phyloP scores from a whole-genome alignment of 257 asterid species.

The Capsicum baccatum region DNA sequence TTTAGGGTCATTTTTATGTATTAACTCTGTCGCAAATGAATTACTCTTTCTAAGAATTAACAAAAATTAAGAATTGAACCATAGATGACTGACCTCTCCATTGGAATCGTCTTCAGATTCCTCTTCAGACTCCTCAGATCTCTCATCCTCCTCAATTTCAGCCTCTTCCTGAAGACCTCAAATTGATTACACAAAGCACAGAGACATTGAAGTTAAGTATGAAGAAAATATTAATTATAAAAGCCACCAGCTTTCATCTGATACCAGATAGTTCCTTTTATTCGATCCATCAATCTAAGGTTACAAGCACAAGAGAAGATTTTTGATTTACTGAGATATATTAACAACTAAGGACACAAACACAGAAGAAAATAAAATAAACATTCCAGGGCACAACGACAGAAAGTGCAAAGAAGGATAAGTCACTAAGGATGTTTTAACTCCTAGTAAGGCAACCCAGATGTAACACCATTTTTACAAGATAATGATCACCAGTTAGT shows the following conservation, averaged over 20 bases:
- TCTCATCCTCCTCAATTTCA: constrained; percentile 68
- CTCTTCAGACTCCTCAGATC: constrained; percentile 60
- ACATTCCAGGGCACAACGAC: not conserved
- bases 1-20: too few relatives aligned
- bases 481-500: not conserved
- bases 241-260: not conserved
- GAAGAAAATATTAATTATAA: not conserved
- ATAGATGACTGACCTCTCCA: constrained; percentile 45
- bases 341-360: not conserved
- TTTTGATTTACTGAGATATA: not conserved
- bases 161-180: constrained; percentile 60
- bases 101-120: constrained; percentile 75
- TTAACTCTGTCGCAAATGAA: not conserved
- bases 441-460: constrained; percentile 3
- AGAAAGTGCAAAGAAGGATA: not conserved
- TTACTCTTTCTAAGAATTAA: not conserved
- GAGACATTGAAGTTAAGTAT: not conserved
- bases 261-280: not conserved
- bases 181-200: constrained; percentile 4
- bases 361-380: not conserved
- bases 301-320: not conserved
- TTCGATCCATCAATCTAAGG: not conserved
- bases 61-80: not conserved
- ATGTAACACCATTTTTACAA: not conserved
- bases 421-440: not conserved